Conservation (phyloP, 108 stramenopile genomes). For the Cylindrotheca closterium region DNA sequence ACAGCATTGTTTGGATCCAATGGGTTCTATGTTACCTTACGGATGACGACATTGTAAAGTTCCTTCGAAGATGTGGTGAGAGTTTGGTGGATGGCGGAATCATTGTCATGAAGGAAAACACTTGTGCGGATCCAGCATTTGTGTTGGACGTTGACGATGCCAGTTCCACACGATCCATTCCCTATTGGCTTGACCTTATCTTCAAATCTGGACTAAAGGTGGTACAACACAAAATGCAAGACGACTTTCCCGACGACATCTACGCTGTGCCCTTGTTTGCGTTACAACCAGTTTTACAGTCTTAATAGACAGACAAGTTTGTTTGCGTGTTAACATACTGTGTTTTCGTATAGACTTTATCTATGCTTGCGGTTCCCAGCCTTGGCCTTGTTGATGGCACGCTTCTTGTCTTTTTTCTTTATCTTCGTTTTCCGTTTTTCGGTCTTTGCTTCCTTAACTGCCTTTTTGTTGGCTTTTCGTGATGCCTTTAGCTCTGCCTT, state of each 20-base stretch:
- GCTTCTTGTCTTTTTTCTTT: conserved; percentile 91
- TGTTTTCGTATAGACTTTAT: not conserved
- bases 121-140: conserved; percentile 70
- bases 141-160: conserved; percentile 86
- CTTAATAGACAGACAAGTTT: not conserved
- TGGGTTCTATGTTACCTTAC: conserved; percentile 92
- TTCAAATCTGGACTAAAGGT: conserved; percentile 71
- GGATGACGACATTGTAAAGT: conserved; percentile 80
- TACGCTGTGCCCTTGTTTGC: conserved; percentile 91
- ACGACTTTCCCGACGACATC: conserved; percentile 83
- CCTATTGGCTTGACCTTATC: conserved; percentile 73
- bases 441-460: conserved; percentile 68
- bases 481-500: conserved; percentile 55
- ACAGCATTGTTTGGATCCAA: conserved; percentile 92
- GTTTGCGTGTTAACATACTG: too few relatives aligned
- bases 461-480: conserved; percentile 82
- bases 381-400: conserved; percentile 84
- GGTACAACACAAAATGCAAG: conserved; percentile 54
- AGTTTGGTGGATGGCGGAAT: conserved; percentile 68
- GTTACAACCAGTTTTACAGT: conserved; percentile 10
- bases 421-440: conserved; percentile 83
- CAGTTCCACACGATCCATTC: conserved; percentile 72
- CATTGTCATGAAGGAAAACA: conserved; percentile 90
- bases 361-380: conserved; percentile 68
- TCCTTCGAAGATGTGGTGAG: conserved; percentile 65